Evolutionary conservation across 2,329 filamentous ascomycete species (phyloP).

Genomic region (Fusarium falciforme): DNA sequence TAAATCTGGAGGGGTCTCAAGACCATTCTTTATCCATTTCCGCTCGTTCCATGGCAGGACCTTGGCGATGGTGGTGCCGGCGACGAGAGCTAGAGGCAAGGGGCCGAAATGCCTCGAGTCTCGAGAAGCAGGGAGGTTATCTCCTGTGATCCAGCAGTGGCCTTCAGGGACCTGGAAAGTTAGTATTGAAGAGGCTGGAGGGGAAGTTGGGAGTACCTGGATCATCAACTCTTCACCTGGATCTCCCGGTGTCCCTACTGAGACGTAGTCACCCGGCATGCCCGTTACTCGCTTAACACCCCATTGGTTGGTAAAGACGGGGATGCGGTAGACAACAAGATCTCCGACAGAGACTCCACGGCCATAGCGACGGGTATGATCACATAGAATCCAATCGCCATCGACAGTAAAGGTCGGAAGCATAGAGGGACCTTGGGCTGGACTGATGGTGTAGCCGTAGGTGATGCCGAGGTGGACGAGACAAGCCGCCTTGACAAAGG

Average conservation of each 20-base stretch:
- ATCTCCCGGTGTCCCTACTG: constrained; percentile 70
- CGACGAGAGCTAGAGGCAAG: constrained; percentile 84
- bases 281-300: constrained; percentile 85
- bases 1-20: constrained; percentile 49
- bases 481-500: constrained; percentile 53
- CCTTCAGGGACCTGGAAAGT: constrained; percentile 81
- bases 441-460: constrained; percentile 71
- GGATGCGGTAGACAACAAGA: constrained; percentile 82
- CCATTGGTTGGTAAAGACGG: constrained; percentile 68
- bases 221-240: constrained; percentile 66
- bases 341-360: constrained; percentile 79
- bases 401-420: constrained; percentile 80
- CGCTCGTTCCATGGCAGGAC: constrained; percentile 64
- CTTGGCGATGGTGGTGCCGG: constrained; percentile 82
- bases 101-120: constrained; percentile 92
- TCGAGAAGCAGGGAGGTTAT: constrained; percentile 85
- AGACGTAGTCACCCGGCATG: constrained; percentile 81
- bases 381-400: constrained; percentile 77
- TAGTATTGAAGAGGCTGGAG: background rate
- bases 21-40: constrained; percentile 60
- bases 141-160: constrained; percentile 91
- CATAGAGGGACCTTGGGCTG: constrained; percentile 84
- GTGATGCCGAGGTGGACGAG: constrained; percentile 60
- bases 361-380: constrained; percentile 75
- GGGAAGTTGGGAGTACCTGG: constrained; percentile 60